Percentiles rank a stretch among this genome's conserved stretches.
Evolutionary conservation across 768 basidiomycete genomes (phyloP).

Genomic region (Boletus barrowsii): DNA sequence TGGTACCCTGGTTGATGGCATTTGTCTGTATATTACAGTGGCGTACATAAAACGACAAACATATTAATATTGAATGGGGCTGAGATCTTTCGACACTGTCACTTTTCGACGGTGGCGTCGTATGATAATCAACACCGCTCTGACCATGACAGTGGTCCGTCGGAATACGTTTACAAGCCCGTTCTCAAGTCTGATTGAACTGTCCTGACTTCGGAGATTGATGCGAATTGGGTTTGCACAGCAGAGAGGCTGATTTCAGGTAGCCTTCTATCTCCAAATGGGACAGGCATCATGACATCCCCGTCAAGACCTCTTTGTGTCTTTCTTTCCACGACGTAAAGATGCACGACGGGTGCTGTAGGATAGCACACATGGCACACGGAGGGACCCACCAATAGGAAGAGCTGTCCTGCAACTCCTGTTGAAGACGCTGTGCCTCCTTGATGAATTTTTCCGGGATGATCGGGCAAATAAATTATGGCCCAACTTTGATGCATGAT

Average conservation of each 20-base stretch:
- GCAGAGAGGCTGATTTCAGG: slow-evolving; percentile 13
- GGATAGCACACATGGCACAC: neutral
- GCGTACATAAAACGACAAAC: slow-evolving; percentile 19
- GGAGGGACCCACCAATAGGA: slow-evolving; percentile 5
- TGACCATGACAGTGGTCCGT: slow-evolving; percentile 13
- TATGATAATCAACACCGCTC: slow-evolving; percentile 13
- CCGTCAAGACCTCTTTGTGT: slow-evolving; percentile 2
- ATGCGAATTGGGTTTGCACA: slow-evolving; percentile 22
- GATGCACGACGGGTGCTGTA: neutral
- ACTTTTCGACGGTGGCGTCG: slow-evolving; percentile 27
- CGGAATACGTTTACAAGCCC: slow-evolving; percentile 21
- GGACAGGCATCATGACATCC: slow-evolving; percentile 12
- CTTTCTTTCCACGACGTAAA: slow-evolving; percentile 24
- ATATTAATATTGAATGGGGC: slow-evolving; percentile 10
- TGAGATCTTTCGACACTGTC: slow-evolving; percentile 1
- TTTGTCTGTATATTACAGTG: slow-evolving; percentile 10
- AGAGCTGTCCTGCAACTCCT: neutral
- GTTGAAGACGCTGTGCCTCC: neutral
- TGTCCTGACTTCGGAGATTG: slow-evolving; percentile 21
- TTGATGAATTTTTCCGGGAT: slow-evolving; percentile 1
- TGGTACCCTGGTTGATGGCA: slow-evolving; percentile 6
- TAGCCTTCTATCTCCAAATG: slow-evolving; percentile 24
- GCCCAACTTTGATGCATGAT: neutral
- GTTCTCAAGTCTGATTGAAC: slow-evolving; percentile 19
- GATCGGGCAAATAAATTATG: neutral